A percentile compares a stretch with the other conserved stretches of the same genome.
These are phyloP conservation scores for Boletus rubroflammeus DNA, from an alignment of 768 basidiomycete genomes.

Conservation along the genomic window DNA sequence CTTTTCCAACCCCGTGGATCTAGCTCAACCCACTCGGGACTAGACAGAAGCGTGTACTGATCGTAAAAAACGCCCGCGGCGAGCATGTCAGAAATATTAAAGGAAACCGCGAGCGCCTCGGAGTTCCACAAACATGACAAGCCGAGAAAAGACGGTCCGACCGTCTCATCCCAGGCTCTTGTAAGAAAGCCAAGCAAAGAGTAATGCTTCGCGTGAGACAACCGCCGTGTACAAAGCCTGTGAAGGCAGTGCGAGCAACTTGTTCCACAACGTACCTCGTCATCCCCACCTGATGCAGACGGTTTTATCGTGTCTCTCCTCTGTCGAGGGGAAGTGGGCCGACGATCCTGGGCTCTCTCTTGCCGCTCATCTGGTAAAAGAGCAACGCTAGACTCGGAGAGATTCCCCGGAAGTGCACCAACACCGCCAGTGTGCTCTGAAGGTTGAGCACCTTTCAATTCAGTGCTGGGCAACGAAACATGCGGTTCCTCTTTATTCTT, in stretches of 20 bases:
- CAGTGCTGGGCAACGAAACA: slow-evolving; percentile 36
- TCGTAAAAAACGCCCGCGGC: not conserved
- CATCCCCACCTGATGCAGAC: not conserved
- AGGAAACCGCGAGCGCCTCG: not conserved
- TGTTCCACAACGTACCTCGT: slow-evolving; percentile 13
- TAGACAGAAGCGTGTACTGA: not conserved
- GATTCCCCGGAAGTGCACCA: slow-evolving; percentile 47
- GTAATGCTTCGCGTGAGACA: not conserved
- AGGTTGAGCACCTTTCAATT: slow-evolving; percentile 32
- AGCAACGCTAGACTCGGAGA: slow-evolving; percentile 45
- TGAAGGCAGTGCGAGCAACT: not conserved
- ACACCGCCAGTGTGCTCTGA: slow-evolving; percentile 38
- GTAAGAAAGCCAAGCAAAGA: not conserved
- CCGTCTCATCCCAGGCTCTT: not conserved
- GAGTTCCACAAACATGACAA: not conserved
- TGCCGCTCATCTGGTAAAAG: slow-evolving; percentile 46
- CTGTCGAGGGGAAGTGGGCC: slow-evolving; percentile 1
- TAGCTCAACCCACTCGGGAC: not conserved
- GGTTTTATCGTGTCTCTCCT: slow-evolving; percentile 20
- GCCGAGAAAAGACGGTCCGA: not conserved
- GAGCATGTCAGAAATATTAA: not conserved
- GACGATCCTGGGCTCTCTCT: slow-evolving; percentile 7
- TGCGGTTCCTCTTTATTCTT: not conserved
- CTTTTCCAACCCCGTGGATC: not conserved
- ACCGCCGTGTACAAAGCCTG: not conserved